Conservation (phyloP, 805 yeast genomes). For the Kregervanrija fluxuum region DNA sequence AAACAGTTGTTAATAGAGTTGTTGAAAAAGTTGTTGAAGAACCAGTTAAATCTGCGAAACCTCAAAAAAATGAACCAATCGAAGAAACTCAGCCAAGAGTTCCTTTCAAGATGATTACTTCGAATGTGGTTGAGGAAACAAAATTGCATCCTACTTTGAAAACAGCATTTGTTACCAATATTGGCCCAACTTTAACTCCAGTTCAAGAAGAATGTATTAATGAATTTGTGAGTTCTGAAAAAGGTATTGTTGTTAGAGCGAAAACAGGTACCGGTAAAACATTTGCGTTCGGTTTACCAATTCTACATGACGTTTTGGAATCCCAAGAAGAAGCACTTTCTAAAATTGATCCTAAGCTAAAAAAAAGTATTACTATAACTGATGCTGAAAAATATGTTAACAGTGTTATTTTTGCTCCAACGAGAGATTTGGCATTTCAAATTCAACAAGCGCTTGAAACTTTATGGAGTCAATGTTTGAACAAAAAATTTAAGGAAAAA, state of each 20-base stretch:
- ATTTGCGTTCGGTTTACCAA: conserved; percentile 78
- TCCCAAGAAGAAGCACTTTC: background rate
- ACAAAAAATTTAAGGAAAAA: conserved; percentile 10
- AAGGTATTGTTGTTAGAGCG: conserved; percentile 78
- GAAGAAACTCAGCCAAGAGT: background rate
- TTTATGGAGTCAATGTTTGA: conserved; percentile 25
- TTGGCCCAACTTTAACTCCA: conserved; percentile 50
- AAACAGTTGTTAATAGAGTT: too few species aligned
- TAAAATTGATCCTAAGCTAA: conserved; percentile 14
- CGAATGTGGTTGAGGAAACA: conserved; percentile 21
- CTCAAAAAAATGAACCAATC: background rate
- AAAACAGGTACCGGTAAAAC: conserved; percentile 97
- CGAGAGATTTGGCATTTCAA: conserved; percentile 86
- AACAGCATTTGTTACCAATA: conserved; percentile 26
- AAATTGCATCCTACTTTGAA: conserved; percentile 19
- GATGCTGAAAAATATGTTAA: conserved; percentile 33
- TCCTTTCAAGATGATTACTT: conserved; percentile 6
- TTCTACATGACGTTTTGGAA: conserved; percentile 46
- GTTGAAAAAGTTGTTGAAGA: background rate
- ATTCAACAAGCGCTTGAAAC: conserved; percentile 58
- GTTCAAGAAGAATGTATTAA: conserved; percentile 61
- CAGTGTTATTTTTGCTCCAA: conserved; percentile 75
- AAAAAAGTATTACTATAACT: conserved; percentile 10
- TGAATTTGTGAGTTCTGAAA: conserved; percentile 42
- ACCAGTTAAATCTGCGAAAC: background rate